These are phyloP conservation scores for Scenedesmus sp. DNA, from an alignment of 163 green algal species.

Conservation along the genomic window DNA sequence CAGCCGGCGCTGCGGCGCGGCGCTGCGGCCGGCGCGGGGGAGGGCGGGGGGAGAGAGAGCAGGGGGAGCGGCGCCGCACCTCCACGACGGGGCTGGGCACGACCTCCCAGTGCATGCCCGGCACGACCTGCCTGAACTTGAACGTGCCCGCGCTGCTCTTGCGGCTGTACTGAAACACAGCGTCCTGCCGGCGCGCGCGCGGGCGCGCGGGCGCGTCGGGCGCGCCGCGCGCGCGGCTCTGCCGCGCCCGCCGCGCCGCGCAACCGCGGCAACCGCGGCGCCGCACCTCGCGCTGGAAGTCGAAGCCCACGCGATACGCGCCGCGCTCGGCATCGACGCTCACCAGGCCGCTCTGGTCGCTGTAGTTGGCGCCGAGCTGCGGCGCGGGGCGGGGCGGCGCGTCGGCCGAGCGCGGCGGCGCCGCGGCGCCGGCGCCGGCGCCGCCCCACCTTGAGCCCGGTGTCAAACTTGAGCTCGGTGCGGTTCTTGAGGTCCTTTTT, in stretches of 20 bases:
- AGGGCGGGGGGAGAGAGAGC: too few species aligned
- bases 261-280: too few species aligned
- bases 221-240: too few species aligned
- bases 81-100: conserved; percentile 44
- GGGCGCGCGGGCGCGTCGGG: neutral
- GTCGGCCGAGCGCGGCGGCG: too few species aligned
- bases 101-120: conserved; percentile 35
- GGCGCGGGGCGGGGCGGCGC: too few species aligned
- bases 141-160: conserved; percentile 39
- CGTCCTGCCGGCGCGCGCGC: conserved; percentile 20
- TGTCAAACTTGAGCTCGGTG: conserved; percentile 40
- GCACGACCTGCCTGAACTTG: conserved; percentile 44
- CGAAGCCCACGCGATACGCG: conserved; percentile 33
- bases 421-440: too few species aligned
- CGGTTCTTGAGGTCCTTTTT: conserved; percentile 45
- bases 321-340: conserved; percentile 37
- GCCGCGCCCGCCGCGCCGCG: too few species aligned
- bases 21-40: too few species aligned
- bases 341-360: conserved; percentile 31
- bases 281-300: conserved; percentile 37
- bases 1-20: too few species aligned
- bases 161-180: conserved; percentile 38
- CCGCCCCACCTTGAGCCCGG: conserved; percentile 32
- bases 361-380: conserved; percentile 41
- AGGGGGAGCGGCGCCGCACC: conserved; percentile 22